Conservation (phyloP, 768 basidiomycete genomes). For the Lenzites betulinus region DNA sequence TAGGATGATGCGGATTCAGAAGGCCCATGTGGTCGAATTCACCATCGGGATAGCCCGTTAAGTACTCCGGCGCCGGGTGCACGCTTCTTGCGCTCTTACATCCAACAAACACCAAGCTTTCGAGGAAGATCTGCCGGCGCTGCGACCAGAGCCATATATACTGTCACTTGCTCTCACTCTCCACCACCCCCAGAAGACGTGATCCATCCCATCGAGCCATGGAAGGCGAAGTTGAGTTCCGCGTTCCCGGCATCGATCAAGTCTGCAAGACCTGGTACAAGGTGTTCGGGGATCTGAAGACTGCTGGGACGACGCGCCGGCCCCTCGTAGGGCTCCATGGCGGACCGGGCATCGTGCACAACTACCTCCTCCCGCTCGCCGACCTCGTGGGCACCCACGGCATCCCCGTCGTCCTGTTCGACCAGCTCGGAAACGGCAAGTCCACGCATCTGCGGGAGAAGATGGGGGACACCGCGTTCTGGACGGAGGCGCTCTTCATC, state of each 20-base stretch:
- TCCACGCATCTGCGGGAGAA: constrained; percentile 47
- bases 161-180: too few relatives aligned
- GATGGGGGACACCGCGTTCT: constrained; percentile 35
- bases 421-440: constrained; percentile 49
- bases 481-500: constrained; percentile 52
- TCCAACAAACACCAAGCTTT: too few relatives aligned
- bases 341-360: constrained; percentile 45
- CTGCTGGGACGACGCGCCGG: constrained; percentile 11
- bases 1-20: too few relatives aligned
- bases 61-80: too few relatives aligned
- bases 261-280: constrained; percentile 48
- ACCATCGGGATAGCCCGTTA: too few relatives aligned
- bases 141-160: too few relatives aligned
- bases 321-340: constrained; percentile 51
- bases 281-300: constrained; percentile 42
- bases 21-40: too few relatives aligned
- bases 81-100: too few relatives aligned
- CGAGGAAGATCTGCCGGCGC: too few relatives aligned
- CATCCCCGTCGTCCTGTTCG: constrained; percentile 51
- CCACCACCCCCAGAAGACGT: too few relatives aligned
- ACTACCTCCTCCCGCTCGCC: constrained; percentile 42
- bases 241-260: not conserved
- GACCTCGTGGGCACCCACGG: constrained; percentile 33
- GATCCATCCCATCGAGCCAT: too few relatives aligned
- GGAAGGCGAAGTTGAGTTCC: not conserved